Percentiles rank a stretch among this genome's conserved stretches.
Evolutionary conservation across 371 early-diverging fungal genomes (phyloP).

Genomic region (Apophysomyces elegans): DNA sequence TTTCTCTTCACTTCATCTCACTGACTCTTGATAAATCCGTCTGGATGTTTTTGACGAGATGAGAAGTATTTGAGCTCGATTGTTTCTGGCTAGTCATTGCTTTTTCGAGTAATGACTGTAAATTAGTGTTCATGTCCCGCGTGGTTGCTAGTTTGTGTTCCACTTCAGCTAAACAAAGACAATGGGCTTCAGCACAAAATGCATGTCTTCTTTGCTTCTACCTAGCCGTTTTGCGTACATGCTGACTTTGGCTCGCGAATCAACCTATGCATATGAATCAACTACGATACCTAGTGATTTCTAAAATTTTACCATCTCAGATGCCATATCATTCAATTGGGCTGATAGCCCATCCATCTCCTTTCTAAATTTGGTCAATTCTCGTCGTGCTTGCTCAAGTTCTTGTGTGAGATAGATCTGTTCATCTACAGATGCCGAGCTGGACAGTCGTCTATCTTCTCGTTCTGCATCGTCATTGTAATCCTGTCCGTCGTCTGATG

Average conservation of each 20-base stretch:
- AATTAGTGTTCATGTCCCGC: conserved; percentile 63
- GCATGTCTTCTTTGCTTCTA: conserved; percentile 8
- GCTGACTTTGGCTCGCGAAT: conserved; percentile 62
- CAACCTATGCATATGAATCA: conserved; percentile 28
- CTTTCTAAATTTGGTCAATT: conserved; percentile 60
- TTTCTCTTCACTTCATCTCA: background rate
- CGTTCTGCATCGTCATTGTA: conserved; percentile 1
- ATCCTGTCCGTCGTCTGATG: conserved; percentile 21
- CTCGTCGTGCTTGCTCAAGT: conserved; percentile 62
- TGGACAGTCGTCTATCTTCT: background rate
- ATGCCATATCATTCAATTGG: conserved; percentile 68
- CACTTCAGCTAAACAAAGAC: conserved; percentile 48
- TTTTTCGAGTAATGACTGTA: conserved; percentile 59
- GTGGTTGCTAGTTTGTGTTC: conserved; percentile 67
- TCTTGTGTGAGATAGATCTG: conserved; percentile 59
- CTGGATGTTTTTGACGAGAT: conserved; percentile 66
- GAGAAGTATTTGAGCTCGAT: conserved; percentile 63
- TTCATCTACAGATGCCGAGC: conserved; percentile 23
- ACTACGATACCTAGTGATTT: background rate
- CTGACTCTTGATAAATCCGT: conserved; percentile 63
- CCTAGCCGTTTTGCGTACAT: conserved; percentile 65
- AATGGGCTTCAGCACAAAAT: background rate
- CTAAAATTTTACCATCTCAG: conserved; percentile 55
- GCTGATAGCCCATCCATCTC: conserved; percentile 68
- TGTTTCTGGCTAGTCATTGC: conserved; percentile 65